A percentile compares a stretch with the other conserved stretches of the same genome.
These are phyloP conservation scores for Coniochaeta sp. DNA, from an alignment of 2,329 filamentous ascomycete species.

Conservation along the genomic window DNA sequence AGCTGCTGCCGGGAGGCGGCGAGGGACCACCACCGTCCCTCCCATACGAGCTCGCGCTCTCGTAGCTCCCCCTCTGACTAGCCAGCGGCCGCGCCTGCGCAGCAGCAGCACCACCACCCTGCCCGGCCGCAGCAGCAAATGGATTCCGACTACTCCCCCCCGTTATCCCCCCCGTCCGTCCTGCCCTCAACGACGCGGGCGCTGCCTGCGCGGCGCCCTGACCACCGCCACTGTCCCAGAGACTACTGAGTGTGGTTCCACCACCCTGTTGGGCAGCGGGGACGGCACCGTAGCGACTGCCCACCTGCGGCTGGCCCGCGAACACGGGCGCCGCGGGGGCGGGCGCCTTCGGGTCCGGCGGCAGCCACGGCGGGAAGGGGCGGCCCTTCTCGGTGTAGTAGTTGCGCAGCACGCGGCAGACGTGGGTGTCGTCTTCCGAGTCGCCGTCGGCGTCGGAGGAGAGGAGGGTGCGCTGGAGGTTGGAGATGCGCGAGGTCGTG, in stretches of 20 bases:
- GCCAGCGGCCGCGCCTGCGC: conserved; percentile 54
- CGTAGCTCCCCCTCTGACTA: conserved; percentile 69
- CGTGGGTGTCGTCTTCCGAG: conserved; percentile 85
- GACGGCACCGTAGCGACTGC: conserved; percentile 44
- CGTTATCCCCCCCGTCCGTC: conserved; percentile 10
- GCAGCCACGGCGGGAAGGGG: conserved; percentile 78
- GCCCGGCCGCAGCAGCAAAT: conserved; percentile 9
- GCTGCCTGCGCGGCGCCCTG: conserved; percentile 3
- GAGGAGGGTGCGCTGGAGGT: conserved; percentile 63
- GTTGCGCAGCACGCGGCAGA: conserved; percentile 83
- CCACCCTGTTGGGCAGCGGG: conserved; percentile 12
- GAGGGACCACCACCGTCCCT: neutral
- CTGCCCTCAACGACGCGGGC: conserved; percentile 29
- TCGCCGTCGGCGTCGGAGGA: conserved; percentile 60
- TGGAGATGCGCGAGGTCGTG: conserved; percentile 57
- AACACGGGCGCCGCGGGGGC: conserved; percentile 46
- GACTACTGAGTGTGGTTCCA: conserved; percentile 40
- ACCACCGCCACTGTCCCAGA: conserved; percentile 42
- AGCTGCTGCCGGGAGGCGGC: conserved; percentile 9
- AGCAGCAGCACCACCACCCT: conserved; percentile 19
- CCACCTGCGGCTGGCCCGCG: conserved; percentile 38
- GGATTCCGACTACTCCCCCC: conserved; percentile 18
- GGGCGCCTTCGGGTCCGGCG: conserved; percentile 76
- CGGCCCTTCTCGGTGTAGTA: conserved; percentile 90
- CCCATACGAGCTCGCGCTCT: conserved; percentile 31